These are phyloP conservation scores for Kwoniella newhampshirensis DNA, from an alignment of 768 basidiomycete species.

Conservation along the genomic window DNA sequence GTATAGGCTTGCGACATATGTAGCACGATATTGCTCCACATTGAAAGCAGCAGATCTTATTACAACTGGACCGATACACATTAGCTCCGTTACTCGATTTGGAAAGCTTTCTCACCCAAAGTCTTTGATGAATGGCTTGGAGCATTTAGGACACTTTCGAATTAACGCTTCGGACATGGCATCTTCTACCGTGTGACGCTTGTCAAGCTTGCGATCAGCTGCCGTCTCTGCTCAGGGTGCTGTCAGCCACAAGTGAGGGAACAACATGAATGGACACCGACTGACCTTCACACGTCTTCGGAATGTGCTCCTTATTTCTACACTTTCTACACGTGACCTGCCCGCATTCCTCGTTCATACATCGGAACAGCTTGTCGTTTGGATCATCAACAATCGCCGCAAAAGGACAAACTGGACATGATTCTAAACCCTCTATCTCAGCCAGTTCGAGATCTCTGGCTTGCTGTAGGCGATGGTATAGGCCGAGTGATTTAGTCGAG, in stretches of 20 bases:
- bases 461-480: conserved; percentile 66
- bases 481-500: conserved; percentile 63
- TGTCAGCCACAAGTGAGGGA: too few relatives aligned
- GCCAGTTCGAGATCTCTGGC: conserved; percentile 77
- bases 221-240: conserved; percentile 64
- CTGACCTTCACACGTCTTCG: conserved; percentile 52
- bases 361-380: conserved; percentile 65
- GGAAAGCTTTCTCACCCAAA: conserved; percentile 31
- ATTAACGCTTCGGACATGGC: conserved; percentile 88
- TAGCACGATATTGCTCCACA: conserved; percentile 79
- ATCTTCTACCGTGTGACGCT: conserved; percentile 78
- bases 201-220: conserved; percentile 71
- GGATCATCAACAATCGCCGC: conserved; percentile 72
- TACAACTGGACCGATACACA: conserved; percentile 58
- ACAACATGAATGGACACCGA: too few relatives aligned
- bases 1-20: conserved; percentile 70
- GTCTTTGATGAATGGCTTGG: conserved; percentile 61
- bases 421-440: conserved; percentile 74
- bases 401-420: conserved; percentile 89
- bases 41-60: conserved; percentile 70
- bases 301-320: conserved; percentile 61
- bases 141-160: conserved; percentile 82
- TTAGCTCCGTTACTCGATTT: conserved; percentile 7
- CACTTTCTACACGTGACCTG: conserved; percentile 76
- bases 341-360: conserved; percentile 63